Percentiles rank a stretch among this genome's conserved stretches.
Evolutionary conservation across 2,329 filamentous ascomycete genomes (phyloP).

Genomic region (Penicillium nordicum): DNA sequence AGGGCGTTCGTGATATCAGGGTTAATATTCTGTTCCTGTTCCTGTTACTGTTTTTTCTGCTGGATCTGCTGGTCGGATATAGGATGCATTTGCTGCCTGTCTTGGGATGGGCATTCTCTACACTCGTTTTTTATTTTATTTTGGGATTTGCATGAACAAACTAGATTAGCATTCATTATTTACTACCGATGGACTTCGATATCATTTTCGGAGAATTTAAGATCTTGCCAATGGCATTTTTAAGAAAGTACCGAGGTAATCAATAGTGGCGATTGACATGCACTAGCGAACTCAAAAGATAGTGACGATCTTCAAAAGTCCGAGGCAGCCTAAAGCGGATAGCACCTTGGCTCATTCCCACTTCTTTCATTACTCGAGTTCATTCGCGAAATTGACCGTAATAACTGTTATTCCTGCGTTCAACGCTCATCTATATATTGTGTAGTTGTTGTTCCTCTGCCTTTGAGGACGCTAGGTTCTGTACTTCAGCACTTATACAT

Average conservation of each 20-base stretch:
- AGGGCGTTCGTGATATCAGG: neutral
- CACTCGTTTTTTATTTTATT: neutral
- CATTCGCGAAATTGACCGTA: too few species aligned
- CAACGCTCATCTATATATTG: too few species aligned
- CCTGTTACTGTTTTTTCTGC: neutral
- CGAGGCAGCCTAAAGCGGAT: neutral
- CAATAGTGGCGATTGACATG: neutral
- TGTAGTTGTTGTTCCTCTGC: too few species aligned
- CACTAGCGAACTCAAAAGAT: neutral
- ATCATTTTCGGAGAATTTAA: constrained; percentile 13
- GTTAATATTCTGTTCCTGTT: neutral
- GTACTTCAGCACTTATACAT: too few species aligned
- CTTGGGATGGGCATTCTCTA: neutral
- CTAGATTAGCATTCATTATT: constrained; percentile 3
- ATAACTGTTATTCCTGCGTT: too few species aligned
- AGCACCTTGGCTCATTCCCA: neutral
- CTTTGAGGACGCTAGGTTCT: too few species aligned
- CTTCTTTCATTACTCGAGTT: too few species aligned
- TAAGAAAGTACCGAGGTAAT: neutral
- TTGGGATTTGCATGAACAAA: neutral
- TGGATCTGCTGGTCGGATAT: constrained; percentile 6
- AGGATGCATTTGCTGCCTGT: constrained; percentile 2
- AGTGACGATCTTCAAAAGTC: neutral
- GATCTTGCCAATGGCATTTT: neutral
- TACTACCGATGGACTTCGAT: constrained; percentile 20